phyloP scores from a whole-genome alignment of 176 grass and related monocot genomes.

The Avena atlantica region DNA sequence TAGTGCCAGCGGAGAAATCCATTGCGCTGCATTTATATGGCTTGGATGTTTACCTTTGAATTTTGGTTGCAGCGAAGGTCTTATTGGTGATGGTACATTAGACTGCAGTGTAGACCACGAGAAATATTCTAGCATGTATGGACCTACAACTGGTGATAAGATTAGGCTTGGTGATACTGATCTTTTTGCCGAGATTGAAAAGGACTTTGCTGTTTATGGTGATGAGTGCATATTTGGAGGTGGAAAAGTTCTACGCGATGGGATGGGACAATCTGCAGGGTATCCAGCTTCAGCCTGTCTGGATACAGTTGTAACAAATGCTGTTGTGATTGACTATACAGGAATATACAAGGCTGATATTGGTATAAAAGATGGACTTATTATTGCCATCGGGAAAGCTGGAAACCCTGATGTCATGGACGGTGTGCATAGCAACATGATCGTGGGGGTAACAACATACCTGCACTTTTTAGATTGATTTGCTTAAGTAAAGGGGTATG shows the following conservation, averaged over 20 bases:
- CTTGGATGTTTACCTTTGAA: constrained; percentile 36
- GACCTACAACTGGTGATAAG: constrained; percentile 93
- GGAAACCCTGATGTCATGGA: constrained; percentile 98
- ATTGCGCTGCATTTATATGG: not conserved
- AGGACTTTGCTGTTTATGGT: constrained; percentile 81
- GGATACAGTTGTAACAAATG: constrained; percentile 96
- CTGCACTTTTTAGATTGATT: constrained; percentile 29
- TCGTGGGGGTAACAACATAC: constrained; percentile 80
- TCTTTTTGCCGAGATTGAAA: constrained; percentile 94
- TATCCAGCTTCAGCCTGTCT: constrained; percentile 60
- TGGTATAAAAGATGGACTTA: constrained; percentile 79
- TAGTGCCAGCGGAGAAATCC: not conserved
- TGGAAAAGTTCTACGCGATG: constrained; percentile 92
- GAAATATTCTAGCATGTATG: constrained; percentile 95
- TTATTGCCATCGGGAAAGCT: constrained; percentile 85
- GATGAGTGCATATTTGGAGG: constrained; percentile 99
- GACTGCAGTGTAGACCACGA: constrained; percentile 69
- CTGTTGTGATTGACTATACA: constrained; percentile 92
- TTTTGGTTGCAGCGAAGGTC: constrained; percentile 73
- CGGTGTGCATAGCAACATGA: constrained; percentile 76
- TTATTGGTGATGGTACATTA: constrained; percentile 69
- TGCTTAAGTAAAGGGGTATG: constrained; percentile 3
- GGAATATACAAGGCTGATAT: constrained; percentile 99
- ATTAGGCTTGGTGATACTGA: constrained; percentile 93
- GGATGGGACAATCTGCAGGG: constrained; percentile 86